Base-by-base conservation (phyloP, 2,329 filamentous ascomycete species). In the Fusarium sp. region DNA sequence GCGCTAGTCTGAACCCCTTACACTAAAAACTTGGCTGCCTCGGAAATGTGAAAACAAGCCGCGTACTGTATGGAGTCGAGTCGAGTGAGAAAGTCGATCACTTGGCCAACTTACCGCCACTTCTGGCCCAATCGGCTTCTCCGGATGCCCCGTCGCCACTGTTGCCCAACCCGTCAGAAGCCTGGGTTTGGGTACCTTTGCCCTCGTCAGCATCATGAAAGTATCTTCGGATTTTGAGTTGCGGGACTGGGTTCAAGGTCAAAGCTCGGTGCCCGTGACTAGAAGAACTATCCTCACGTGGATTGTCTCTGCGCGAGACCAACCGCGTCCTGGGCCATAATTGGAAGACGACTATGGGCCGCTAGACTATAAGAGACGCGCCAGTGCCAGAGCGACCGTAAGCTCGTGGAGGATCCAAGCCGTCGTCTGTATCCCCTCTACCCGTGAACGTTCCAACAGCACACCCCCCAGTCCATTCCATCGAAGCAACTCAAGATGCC, bases 401-500 rank as follows among this genome's bases (percentile, higher is more conserved):
- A 9, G 31, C 43, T 27, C 43, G 12, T 11, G 43, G 5, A 46
- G 13, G 43, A 30, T 28, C 28, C 30, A 47, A 47, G 43, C 43
- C 23, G 36, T 15, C 10, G 11, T 11, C 31, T 44, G 27, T 16
- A 6, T 40, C 52, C 39, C 16, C 16, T 55, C 51, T 31, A n/a
- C 51, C 27, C 31, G 18, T n/a, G 27, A 15, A 15, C 13, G n/a
- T 12, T 58, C 23, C 34, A 58, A 39, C 11, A 27, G 11, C 44
- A 30, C 41, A 47, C 34, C 15, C 44, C n/a, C 28, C 23, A 13
- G 5, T 9, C 15, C 12, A 36, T 3, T 7, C 16, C 8, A 11
- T 11, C 57, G 46, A 34, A 15, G 2, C 6, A 27, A 15, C 11
- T 18, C 39, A 59, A 30, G 9, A 71, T 71, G 68, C 62, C 63